Evolutionary conservation across 768 basidiomycete species (phyloP), one percentile per base, ranked within the genome.

Genomic region (Scleroderma citrinum): DNA sequence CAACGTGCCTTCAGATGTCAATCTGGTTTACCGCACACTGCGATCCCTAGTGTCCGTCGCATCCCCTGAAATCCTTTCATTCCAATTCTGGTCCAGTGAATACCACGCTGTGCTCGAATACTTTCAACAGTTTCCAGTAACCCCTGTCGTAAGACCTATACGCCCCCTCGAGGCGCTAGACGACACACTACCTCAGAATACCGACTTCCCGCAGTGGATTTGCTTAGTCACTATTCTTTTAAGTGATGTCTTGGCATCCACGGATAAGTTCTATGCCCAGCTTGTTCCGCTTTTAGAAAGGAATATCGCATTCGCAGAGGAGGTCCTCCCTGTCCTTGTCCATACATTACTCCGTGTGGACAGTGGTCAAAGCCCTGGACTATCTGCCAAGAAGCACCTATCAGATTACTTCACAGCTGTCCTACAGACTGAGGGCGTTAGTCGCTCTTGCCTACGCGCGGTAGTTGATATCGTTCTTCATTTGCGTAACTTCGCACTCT

Each of bases 381-480:
- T 16, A 17, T 49, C 58, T 17, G 42, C 54, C 30, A 44, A 54
- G 58, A 51, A 47, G 56, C n/a, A 58, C 54, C 47, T 67, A 14
- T 56, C 57, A 17, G 44, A 48, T 31, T 58, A 62, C 48, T 57
- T 59, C 34, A 59, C 57, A 47, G 49, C 55, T 62, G 46, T 60
- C 65, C 57, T 67, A 17, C 30, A 44, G 13, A 46, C 50, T 13
- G 63, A 67, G 17, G 62, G 56, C 58, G 44, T 31, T 39, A 59
- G 19, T 59, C 56, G 78, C 46, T 90, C 68, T 63, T 83, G 43
- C 65, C 73, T 68, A 44, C 68, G 68, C 46, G 74, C 77, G 13
- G 75, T 97, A 46, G 80, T 97, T 45, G 82, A 85, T 44, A 75
- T 83, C 37, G 71, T 92, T 24, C 74, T 95, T 17, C 85, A 96